Percentiles rank a stretch among this genome's conserved stretches.
Evolutionary conservation across 352 stramenopile species (phyloP).

Genomic region (Phytophthora nicotianae): DNA sequence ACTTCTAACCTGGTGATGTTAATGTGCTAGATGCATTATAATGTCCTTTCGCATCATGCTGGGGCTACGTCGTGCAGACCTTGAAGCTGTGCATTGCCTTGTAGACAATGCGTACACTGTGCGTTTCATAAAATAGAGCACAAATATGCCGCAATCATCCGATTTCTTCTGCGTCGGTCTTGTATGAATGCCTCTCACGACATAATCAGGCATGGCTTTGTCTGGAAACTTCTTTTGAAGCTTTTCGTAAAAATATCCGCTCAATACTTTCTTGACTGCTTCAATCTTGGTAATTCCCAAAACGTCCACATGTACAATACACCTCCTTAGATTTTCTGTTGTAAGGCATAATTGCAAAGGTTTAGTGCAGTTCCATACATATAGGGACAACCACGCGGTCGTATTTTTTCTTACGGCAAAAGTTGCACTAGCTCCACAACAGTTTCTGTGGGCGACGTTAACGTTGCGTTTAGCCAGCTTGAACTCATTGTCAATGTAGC

Average conservation of each 20-base stretch:
- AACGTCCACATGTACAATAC: background rate
- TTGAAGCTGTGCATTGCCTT: background rate
- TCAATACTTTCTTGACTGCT: background rate
- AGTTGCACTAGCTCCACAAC: background rate
- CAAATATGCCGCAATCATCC: background rate
- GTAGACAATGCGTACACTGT: background rate
- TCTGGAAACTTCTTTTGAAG: background rate
- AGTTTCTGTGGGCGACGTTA: background rate
- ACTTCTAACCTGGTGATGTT: background rate
- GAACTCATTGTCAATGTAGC: background rate
- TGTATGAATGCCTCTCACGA: background rate
- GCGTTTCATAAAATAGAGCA: background rate
- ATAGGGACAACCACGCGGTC: background rate
- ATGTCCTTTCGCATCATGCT: background rate
- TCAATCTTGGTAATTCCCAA: background rate
- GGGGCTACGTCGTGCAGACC: background rate
- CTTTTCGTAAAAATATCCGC: background rate
- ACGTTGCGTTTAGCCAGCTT: background rate
- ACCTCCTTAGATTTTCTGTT: background rate
- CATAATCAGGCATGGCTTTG: background rate
- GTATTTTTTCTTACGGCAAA: background rate
- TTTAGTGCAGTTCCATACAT: background rate
- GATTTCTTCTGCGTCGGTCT: background rate
- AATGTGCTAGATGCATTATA: background rate
- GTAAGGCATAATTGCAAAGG: conserved; percentile 2